Evolutionary conservation across 108 stramenopile genomes (phyloP), one percentile per base, ranked within the genome.

Genomic region (Conticribra weissflogii): DNA sequence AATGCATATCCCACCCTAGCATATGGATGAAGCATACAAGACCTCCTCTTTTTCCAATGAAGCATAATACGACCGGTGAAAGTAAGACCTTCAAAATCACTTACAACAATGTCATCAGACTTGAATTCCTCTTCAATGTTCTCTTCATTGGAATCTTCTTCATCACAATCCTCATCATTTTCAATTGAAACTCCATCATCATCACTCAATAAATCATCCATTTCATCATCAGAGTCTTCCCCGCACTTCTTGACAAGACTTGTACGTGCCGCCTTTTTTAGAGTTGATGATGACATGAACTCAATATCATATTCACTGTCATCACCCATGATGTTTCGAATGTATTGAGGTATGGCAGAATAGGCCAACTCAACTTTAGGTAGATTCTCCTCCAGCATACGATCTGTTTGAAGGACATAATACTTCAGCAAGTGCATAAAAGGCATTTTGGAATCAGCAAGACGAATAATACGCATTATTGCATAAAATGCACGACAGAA

Each of bases 401-500:
- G 4, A 19, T 62, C 44, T 22, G 44, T 62, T 25, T 62, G 60
- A 22, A 62, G 46, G 16, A 46, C 44, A 46, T 46, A 62, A 27
- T 27, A 62, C 23, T 46, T 25, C 27, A 62, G 15, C 60, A 47
- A 47, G 23, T 62, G 45, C 60, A 62, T 62, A 16, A 45, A 28
- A 2, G 60, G 22, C 8, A 24, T 17, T 14, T 62, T 62, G 23
- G 41, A 27, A 24, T 62, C 60, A 23, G 46, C 58, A 23, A 59
- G 58, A 1, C 58, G 58, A 17, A 59, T 22, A 2, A 59, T 2
- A 36, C 36, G 58, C 58, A 59, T 59, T 22, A 34, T 12, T 34
- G 58, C 58, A 59, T 59, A 59, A 16, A 59, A 33, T 31, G 44
- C 36, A 62, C 46, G 46, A 16, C 60, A 62, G 5, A 62, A 46